Base-by-base conservation (phyloP, 1,139 yeast species). In the Candida sanyaensis region DNA sequence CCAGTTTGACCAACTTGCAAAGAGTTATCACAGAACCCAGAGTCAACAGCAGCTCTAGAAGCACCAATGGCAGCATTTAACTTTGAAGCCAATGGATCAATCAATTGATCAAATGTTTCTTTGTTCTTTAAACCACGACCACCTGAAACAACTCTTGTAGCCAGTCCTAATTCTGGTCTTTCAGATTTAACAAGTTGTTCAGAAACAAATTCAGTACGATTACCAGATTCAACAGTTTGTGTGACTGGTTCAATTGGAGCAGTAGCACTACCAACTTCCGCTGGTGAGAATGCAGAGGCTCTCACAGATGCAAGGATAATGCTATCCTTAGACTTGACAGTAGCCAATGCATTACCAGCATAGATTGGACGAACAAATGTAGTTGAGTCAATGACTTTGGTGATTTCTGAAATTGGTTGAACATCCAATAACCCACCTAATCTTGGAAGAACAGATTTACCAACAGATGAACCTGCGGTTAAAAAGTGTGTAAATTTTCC, bases 1-100 rank as follows among this genome's bases (percentile, higher is more conserved):
- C 99, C 99, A 10, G 99, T 93, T 73, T 93, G 99, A 47, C 99
- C 99, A 51, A 93, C 93, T 72, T 93, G 99, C 57, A 93, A 79
- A n/a, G 98, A 91, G 71, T 93, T 93, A 65, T 93, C 98, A 62
- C 96, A 92, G 66, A 82, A 91, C 0, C 97, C 98, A 42, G 96
- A 80, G 67, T 93, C 99, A 28, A 93, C 99, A 17, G 98, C 98
- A 13, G 97, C 99, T 68, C 99, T 85, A 6, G 97, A 90, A 9
- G 99, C 99, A 62, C 99, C 99, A 44, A 93, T 88, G 44, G 96
- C 98, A 2, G 98, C 99, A 49, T 84, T 83, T 51, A 93, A 73
- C 52, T 88, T 80, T 49, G 83, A 83, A 10, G 99, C 98, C 56
- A 93, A 77, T 44, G 99, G 99, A 55, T 80, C 83, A 49, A 93